Base-by-base conservation (phyloP, 345 rosid genomes). In the Bruguiera sexangula region DNA sequence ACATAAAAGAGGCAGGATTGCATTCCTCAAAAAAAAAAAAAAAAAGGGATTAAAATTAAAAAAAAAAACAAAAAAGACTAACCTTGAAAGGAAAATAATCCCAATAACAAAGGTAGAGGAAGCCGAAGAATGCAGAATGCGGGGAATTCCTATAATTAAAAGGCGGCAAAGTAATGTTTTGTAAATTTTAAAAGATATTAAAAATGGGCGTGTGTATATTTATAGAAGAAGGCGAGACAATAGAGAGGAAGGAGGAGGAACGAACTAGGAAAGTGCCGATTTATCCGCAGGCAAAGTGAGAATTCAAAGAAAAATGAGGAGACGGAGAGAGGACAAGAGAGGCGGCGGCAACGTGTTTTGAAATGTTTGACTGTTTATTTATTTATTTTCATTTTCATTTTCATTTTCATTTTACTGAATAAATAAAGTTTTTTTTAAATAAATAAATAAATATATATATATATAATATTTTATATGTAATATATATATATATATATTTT, bases 331-430 rank as follows among this genome's bases (percentile, higher is more conserved):
- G 67, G 0, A 20, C 6, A 37, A 6, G 3, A 34, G 5, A 46
- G 76, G 39, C 67, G 64, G 75, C 74, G 81, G 78, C 65, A 69
- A 46, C 29, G 34, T 19, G 29, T 39, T 77, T 69, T 68, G 67
- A 72, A 66, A 55, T 58, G 48, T 60, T 68, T 34, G 46, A 67
- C 57, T 20, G 5, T 2, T 26, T 37, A 8, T 48, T 9, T 3
- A 11, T 43, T 43, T 13, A 43, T 2, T 36, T 13, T 43, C 24
- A 11, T 0, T 43, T 2, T 39, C 10, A 8, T 0, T 43, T 2
- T 39, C 10, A 8, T 39, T 39, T 39, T 43, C 3, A 8, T 27
- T 2, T 27, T 27, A 1, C 29, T 27, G 29, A 34, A 34, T 34
- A 34, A 7, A 34, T 34, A 7, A 34, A 34, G 22, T 22, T 34